Conservation (phyloP, 352 stramenopile genomes). For the Globisporangium iwayamae region DNA sequence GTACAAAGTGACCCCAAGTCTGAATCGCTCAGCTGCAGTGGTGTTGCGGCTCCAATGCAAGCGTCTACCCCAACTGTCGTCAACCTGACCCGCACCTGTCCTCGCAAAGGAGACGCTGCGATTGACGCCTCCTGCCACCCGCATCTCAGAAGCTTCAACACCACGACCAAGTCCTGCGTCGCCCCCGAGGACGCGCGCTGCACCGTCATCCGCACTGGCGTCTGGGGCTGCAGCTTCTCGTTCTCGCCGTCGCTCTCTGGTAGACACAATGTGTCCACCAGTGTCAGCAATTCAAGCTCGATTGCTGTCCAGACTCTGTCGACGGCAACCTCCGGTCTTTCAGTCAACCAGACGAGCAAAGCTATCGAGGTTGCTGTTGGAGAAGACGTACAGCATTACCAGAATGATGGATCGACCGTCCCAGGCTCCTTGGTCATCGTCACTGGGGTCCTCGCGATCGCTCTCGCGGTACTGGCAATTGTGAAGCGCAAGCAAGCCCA, state of each 20-base stretch:
- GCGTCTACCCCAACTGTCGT: not conserved
- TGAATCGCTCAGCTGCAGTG: constrained; percentile 2
- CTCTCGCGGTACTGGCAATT: constrained; percentile 4
- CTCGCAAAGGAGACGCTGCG: constrained; percentile 5
- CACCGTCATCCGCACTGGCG: not conserved
- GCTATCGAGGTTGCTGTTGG: not conserved
- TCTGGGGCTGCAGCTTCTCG: constrained; percentile 2
- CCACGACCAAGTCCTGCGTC: not conserved
- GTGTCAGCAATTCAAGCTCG: not conserved
- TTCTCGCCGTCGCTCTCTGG: not conserved
- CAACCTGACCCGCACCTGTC: not conserved
- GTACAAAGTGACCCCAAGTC: not conserved
- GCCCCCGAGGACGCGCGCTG: constrained; percentile 4
- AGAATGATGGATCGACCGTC: not conserved
- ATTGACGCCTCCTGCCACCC: not conserved
- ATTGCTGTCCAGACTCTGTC: not conserved
- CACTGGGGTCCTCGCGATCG: not conserved
- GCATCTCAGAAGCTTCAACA: constrained; percentile 1
- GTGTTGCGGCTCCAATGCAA: not conserved
- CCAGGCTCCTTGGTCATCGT: constrained; percentile 1
- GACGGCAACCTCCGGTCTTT: not conserved
- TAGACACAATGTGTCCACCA: not conserved
- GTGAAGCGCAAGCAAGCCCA: constrained; percentile 1
- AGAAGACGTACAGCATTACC: not conserved
- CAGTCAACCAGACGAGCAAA: not conserved